These are phyloP conservation scores for Phanerochaete carnosa DNA, from an alignment of 768 basidiomycete species.

Conservation along the genomic window DNA sequence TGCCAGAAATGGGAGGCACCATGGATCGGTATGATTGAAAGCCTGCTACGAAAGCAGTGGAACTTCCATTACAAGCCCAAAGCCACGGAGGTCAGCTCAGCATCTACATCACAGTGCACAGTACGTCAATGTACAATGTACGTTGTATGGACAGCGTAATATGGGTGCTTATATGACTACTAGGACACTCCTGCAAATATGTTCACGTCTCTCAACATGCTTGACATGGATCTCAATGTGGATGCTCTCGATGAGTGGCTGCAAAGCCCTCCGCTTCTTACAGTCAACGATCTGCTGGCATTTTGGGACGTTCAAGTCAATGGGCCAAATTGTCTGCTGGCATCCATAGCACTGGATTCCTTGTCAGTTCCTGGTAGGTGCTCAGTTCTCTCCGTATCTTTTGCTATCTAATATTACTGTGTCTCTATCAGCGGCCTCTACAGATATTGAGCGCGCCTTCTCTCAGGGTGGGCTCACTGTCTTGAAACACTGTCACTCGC, in stretches of 20 bases:
- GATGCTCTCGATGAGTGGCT: neutral
- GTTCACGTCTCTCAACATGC: neutral
- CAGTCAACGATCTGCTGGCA: neutral
- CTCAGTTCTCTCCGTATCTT: neutral
- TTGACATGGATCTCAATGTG: neutral
- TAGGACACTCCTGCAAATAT: neutral
- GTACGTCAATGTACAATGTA: too few relatives aligned
- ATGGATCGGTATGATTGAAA: constrained; percentile 26
- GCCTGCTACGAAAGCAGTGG: constrained; percentile 19
- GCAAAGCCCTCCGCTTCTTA: neutral
- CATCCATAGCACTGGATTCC: constrained; percentile 9
- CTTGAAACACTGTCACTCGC: constrained; percentile 23
- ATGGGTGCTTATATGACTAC: too few relatives aligned
- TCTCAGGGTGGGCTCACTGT: constrained; percentile 27
- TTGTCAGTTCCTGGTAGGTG: constrained; percentile 14
- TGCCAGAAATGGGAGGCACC: constrained; percentile 18
- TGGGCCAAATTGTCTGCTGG: neutral
- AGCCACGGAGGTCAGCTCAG: neutral
- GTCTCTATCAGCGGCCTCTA: constrained; percentile 21
- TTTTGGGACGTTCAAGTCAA: neutral
- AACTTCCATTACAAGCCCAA: constrained; percentile 16
- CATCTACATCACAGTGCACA: neutral
- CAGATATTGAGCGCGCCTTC: constrained; percentile 28
- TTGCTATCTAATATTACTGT: neutral
- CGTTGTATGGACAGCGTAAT: too few relatives aligned